Conservation (phyloP, 495 filamentous ascomycete species). For the Talaromyces thailandensis region DNA sequence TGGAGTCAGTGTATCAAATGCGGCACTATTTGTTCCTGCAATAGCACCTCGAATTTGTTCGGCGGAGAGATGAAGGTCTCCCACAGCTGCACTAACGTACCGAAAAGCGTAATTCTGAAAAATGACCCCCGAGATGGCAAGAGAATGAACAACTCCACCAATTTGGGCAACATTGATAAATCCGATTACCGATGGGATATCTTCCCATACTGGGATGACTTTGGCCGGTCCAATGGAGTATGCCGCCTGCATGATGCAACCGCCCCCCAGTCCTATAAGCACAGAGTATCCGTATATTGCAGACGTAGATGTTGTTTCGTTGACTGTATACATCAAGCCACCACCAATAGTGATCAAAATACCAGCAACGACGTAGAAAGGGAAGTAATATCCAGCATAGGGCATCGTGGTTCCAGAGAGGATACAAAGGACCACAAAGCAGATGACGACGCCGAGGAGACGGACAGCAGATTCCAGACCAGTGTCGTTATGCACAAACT, state of each 20-base stretch:
- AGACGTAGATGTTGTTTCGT: constrained; percentile 20
- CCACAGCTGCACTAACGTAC: not conserved
- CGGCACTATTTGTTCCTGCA: not conserved
- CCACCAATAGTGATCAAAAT: not conserved
- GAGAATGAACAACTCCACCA: not conserved
- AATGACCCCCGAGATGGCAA: not conserved
- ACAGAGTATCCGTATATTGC: constrained; percentile 46
- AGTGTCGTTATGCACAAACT: constrained; percentile 23
- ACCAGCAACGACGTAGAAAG: not conserved
- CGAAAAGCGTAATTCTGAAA: not conserved
- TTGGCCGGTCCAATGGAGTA: not conserved
- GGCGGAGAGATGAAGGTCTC: not conserved
- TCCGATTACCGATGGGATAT: not conserved
- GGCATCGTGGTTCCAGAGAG: not conserved
- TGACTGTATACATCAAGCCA: constrained; percentile 12
- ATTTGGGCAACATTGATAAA: not conserved
- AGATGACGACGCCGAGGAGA: constrained; percentile 9
- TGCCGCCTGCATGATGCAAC: constrained; percentile 11
- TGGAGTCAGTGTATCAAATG: not conserved
- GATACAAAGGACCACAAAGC: not conserved
- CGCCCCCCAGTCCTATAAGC: constrained; percentile 42
- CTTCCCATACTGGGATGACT: not conserved
- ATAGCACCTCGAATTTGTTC: not conserved
- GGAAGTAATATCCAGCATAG: not conserved
- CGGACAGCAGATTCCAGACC: constrained; percentile 23